Evolutionary conservation across 192 early-diverging fungal species (phyloP).

Genomic region (Umbelopsis sp.): DNA sequence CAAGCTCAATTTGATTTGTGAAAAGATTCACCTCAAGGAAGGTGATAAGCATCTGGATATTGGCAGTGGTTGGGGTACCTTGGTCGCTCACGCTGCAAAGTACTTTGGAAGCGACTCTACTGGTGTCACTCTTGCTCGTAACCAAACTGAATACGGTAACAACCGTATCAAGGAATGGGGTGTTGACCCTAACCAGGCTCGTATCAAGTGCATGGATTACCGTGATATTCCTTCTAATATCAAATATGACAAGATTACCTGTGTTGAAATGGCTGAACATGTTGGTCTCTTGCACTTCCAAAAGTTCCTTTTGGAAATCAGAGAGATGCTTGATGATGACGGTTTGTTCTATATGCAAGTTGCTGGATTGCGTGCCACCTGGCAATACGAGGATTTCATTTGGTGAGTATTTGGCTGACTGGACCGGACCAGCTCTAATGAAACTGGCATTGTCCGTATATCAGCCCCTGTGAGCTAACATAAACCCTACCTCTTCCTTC

Average conservation of each 20-base stretch:
- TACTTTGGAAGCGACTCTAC: conserved; percentile 87
- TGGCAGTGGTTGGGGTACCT: conserved; percentile 98
- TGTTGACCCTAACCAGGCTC: conserved; percentile 70
- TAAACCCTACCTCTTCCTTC: not conserved
- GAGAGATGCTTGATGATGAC: conserved; percentile 95
- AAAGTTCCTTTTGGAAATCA: conserved; percentile 88
- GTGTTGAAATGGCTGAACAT: conserved; percentile 99
- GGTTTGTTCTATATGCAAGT: conserved; percentile 98
- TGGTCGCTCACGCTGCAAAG: conserved; percentile 88
- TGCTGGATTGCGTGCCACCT: conserved; percentile 83
- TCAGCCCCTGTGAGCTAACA: too few species aligned
- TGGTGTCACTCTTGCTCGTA: conserved; percentile 90
- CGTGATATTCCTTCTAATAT: conserved; percentile 89
- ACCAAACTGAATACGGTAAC: conserved; percentile 91
- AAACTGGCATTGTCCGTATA: too few species aligned
- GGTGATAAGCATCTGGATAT: conserved; percentile 95
- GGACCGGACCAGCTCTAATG: too few species aligned
- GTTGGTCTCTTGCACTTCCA: conserved; percentile 93
- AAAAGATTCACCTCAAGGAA: conserved; percentile 80
- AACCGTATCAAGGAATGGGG: conserved; percentile 80
- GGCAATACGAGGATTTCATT: conserved; percentile 68
- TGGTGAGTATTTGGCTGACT: conserved; percentile 36
- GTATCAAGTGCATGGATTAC: conserved; percentile 94
- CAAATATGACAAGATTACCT: conserved; percentile 96
- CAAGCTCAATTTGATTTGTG: conserved; percentile 90